Percentiles rank a stretch among this genome's conserved stretches.
These are phyloP conservation scores for Wickerhamiella kurtzmanii DNA, from an alignment of 805 yeast species.

Conservation along the genomic window DNA sequence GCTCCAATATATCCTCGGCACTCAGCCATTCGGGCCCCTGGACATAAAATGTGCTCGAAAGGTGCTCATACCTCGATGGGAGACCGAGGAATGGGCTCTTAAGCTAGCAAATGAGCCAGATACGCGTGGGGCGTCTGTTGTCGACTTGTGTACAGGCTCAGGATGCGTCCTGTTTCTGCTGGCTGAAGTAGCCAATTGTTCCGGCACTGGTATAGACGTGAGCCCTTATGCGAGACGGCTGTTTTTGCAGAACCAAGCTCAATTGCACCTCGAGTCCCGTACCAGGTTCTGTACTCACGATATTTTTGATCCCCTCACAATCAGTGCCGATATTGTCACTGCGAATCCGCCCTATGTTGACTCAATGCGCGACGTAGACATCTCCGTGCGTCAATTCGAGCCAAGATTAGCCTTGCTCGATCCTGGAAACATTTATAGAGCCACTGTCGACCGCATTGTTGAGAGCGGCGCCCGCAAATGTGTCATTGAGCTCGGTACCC, in stretches of 20 bases:
- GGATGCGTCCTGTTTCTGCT: constrained; percentile 51
- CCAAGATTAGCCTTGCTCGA: constrained; percentile 75
- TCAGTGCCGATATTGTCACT: constrained; percentile 38
- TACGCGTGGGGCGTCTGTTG: constrained; percentile 21
- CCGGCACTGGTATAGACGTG: constrained; percentile 48
- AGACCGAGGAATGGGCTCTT: constrained; percentile 81
- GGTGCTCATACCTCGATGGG: constrained; percentile 86
- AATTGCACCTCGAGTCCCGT: constrained; percentile 6
- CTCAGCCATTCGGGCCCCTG: constrained; percentile 74
- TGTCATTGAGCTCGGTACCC: constrained; percentile 65
- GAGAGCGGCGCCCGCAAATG: constrained; percentile 37
- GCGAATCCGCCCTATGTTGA: constrained; percentile 87
- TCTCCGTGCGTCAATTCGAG: constrained; percentile 58
- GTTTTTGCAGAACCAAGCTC: constrained; percentile 15
- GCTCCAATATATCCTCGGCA: constrained; percentile 68
- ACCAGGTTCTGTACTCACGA: constrained; percentile 8
- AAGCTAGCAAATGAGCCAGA: constrained; percentile 26
- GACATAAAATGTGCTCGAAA: constrained; percentile 44
- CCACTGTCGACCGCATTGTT: constrained; percentile 37
- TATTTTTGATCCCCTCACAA: constrained; percentile 6
- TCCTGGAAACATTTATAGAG: constrained; percentile 52
- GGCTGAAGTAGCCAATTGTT: constrained; percentile 28
- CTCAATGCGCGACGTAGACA: constrained; percentile 37
- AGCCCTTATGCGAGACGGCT: constrained; percentile 39
- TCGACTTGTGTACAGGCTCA: constrained; percentile 77